Evolutionary conservation across 2,329 filamentous ascomycete species (phyloP).

Genomic region (Exophiala dermatitidis): DNA sequence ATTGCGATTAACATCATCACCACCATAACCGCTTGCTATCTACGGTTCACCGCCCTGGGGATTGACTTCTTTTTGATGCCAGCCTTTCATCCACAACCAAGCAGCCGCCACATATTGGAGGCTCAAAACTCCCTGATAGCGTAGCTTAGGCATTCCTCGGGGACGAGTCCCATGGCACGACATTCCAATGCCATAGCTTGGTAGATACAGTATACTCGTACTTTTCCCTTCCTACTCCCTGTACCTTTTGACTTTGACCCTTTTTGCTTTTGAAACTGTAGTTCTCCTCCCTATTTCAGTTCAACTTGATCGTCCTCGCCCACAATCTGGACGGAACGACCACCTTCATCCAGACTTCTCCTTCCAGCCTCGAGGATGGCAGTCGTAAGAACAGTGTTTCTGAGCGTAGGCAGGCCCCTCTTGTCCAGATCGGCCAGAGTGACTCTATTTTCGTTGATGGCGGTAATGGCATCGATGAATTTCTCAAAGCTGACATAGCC

Average conservation of each 20-base stretch:
- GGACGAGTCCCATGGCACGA: too few species aligned
- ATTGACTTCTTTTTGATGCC: too few species aligned
- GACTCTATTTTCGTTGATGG: slow-evolving; percentile 65
- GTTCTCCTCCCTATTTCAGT: slow-evolving; percentile 7
- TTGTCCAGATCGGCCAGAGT: slow-evolving; percentile 70
- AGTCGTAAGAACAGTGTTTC: slow-evolving; percentile 84
- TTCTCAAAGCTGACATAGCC: slow-evolving; percentile 94
- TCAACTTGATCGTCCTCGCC: slow-evolving; percentile 39
- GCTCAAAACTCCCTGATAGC: too few species aligned
- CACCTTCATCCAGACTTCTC: slow-evolving; percentile 74
- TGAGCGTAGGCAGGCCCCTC: slow-evolving; percentile 73
- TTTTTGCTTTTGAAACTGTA: background rate
- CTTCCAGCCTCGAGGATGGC: slow-evolving; percentile 85
- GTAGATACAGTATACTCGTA: too few species aligned
- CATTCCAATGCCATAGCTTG: too few species aligned
- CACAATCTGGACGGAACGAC: slow-evolving; percentile 64
- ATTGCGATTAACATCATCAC: too few species aligned
- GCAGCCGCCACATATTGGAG: too few species aligned
- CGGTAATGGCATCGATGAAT: slow-evolving; percentile 79
- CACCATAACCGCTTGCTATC: too few species aligned
- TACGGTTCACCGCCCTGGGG: too few species aligned
- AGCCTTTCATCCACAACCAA: too few species aligned
- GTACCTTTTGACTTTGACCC: background rate
- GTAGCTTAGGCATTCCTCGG: too few species aligned
- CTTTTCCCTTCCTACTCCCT: too few species aligned